Percentiles rank a stretch among this genome's conserved stretches.
These are phyloP conservation scores for Exsudoporus frostii DNA, from an alignment of 768 basidiomycete species.

Conservation along the genomic window DNA sequence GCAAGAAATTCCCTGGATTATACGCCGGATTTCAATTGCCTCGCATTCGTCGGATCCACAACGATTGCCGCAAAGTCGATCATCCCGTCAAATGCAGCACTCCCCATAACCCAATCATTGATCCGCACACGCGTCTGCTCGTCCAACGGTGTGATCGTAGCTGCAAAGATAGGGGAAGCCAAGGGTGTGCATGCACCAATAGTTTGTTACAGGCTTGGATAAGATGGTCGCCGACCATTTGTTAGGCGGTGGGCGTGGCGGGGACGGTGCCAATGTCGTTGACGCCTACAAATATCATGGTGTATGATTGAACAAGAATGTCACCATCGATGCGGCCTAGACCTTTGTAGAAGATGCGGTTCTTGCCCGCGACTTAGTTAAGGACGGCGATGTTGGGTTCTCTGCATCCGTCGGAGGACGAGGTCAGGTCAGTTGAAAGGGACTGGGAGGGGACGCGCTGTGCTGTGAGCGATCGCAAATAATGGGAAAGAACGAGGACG, in stretches of 20 bases:
- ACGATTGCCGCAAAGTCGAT: conserved; percentile 8
- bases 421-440: not conserved
- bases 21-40: not conserved
- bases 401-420: conserved; percentile 4
- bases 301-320: conserved; percentile 1
- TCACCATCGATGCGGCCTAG: not conserved
- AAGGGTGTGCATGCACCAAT: not conserved
- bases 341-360: not conserved
- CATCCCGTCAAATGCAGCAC: not conserved
- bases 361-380: not conserved
- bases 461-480: not conserved
- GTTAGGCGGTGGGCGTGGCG: not conserved
- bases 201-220: conserved; percentile 3
- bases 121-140: conserved; percentile 1
- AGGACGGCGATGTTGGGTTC: not conserved
- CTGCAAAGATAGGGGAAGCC: conserved; percentile 2
- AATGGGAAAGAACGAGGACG: not conserved
- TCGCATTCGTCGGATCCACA: conserved; percentile 5
- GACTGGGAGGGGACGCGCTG: not conserved
- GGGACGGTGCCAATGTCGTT: conserved; percentile 10
- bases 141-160: conserved; percentile 3
- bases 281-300: conserved; percentile 8
- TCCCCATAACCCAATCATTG: not conserved
- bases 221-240: not conserved
- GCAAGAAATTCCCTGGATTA: not conserved